phyloP scores from a whole-genome alignment of 1,139 yeast genomes.

The Schwanniomyces etchellsii region DNA sequence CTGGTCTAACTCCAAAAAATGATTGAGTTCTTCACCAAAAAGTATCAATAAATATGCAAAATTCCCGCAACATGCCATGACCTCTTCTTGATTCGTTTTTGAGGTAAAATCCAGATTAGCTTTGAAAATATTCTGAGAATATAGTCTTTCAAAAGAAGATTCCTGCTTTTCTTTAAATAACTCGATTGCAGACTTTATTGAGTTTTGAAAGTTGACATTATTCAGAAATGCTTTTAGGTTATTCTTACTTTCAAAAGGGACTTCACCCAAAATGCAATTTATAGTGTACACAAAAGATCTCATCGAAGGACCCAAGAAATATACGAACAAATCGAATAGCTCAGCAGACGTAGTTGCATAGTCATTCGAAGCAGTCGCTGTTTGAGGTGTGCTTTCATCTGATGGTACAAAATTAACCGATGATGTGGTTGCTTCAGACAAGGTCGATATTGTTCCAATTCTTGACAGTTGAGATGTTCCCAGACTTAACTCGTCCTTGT shows the following conservation, averaged over 20 bases:
- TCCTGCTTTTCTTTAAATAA: slow-evolving; percentile 54
- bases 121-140: slow-evolving; percentile 52
- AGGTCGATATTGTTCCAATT: neutral
- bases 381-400: slow-evolving; percentile 15
- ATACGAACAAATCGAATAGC: slow-evolving; percentile 60
- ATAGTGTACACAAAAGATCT: slow-evolving; percentile 62
- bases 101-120: slow-evolving; percentile 29
- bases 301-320: slow-evolving; percentile 67
- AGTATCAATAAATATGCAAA: slow-evolving; percentile 62
- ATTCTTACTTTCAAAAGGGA: slow-evolving; percentile 46
- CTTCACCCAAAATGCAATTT: slow-evolving; percentile 52
- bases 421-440: slow-evolving; percentile 9
- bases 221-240: slow-evolving; percentile 26
- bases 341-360: slow-evolving; percentile 34
- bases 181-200: slow-evolving; percentile 47
- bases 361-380: slow-evolving; percentile 21
- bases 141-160: slow-evolving; percentile 51
- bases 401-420: slow-evolving; percentile 14
- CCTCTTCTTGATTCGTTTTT: slow-evolving; percentile 55
- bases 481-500: slow-evolving; percentile 17
- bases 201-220: slow-evolving; percentile 40
- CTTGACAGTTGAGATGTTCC: no score
- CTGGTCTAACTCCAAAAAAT: slow-evolving; percentile 43
- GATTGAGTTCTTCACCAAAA: slow-evolving; percentile 53
- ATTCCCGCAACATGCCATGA: slow-evolving; percentile 82